Percentiles rank a stretch among this genome's conserved stretches.
phyloP scores from a whole-genome alignment of 2,329 filamentous ascomycete genomes.

The Paramyrothecium sp. region DNA sequence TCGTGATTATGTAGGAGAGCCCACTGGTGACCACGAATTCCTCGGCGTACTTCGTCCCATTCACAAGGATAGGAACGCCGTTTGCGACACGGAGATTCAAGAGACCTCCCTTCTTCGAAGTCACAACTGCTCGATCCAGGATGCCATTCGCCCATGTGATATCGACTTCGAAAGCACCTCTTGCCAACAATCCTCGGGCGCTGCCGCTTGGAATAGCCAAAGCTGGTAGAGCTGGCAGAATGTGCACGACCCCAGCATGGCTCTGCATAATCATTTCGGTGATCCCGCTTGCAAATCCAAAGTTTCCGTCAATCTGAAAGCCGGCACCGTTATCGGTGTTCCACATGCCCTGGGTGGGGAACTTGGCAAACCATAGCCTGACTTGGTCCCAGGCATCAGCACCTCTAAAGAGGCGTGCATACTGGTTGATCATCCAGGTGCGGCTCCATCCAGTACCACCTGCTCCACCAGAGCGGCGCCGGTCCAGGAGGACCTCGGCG shows the following conservation, averaged over 20 bases:
- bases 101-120: constrained; percentile 14
- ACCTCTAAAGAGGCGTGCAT: constrained; percentile 38
- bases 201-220: constrained; percentile 13
- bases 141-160: constrained; percentile 14
- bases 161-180: constrained; percentile 17
- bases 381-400: constrained; percentile 23
- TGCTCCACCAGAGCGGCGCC: not conserved
- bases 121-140: constrained; percentile 16
- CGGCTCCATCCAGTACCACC: constrained; percentile 36
- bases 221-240: constrained; percentile 20
- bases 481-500: constrained; percentile 4
- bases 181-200: constrained; percentile 16
- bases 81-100: constrained; percentile 14
- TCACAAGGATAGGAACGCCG: constrained; percentile 13
- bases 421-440: constrained; percentile 44
- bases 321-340: constrained; percentile 28
- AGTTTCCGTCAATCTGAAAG: constrained; percentile 53
- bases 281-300: constrained; percentile 42
- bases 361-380: constrained; percentile 22
- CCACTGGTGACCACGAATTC: no score
- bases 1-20: no score
- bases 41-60: constrained; percentile 12
- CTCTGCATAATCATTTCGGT: constrained; percentile 43
- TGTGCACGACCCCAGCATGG: constrained; percentile 21
- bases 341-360: constrained; percentile 29